Evolutionary conservation across 805 yeast species (phyloP), one percentile per base, ranked within the genome.

Genomic region (Alloascoidea hylecoeti): DNA sequence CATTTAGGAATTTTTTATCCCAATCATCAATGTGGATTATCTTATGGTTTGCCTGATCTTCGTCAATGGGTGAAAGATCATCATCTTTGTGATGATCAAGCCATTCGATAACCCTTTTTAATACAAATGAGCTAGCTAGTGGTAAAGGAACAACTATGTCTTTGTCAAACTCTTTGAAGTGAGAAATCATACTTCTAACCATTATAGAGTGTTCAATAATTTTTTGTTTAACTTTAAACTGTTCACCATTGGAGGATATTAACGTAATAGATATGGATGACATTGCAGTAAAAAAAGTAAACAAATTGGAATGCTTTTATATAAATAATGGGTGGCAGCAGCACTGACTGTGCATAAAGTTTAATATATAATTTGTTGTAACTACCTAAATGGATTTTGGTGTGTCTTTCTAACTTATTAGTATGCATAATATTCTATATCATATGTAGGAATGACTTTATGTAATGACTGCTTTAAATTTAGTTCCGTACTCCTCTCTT

Each of bases 81-180:
- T 83, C 86, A 39, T 60, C 53, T 56, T 78, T 81, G 64, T 89
- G 96, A 56, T 89, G 92, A 52, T 83, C 94, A 50, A 96, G 86
- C 94, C 96, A 89, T 55, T 89, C 95, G 39, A 89, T 66, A n/a
- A 89, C 89, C 54, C 85, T 85, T 56, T 80, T 75, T 60, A 89
- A 67, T 15, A 89, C 95, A 14, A 79, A 76, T 5, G 94, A 80
- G 46, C 89, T 69, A 51, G 84, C 86, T 32, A 94, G 95, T 9
- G 86, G 75, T 28, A 96, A 96, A 50, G 88, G 79, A 40, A 60
- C 75, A 33, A 76, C 80, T 39, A 75, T 82, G 34, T 71, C 78
- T 43, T 75, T 84, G 15, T 63, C 60, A 36, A 53, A 54, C 41
- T 64, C 95, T 44, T 75, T 78, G n/a, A n/a, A n/a, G n/a, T n/a